Base-by-base conservation (phyloP, 495 filamentous ascomycete species). In the Trichoderma gamsii region DNA sequence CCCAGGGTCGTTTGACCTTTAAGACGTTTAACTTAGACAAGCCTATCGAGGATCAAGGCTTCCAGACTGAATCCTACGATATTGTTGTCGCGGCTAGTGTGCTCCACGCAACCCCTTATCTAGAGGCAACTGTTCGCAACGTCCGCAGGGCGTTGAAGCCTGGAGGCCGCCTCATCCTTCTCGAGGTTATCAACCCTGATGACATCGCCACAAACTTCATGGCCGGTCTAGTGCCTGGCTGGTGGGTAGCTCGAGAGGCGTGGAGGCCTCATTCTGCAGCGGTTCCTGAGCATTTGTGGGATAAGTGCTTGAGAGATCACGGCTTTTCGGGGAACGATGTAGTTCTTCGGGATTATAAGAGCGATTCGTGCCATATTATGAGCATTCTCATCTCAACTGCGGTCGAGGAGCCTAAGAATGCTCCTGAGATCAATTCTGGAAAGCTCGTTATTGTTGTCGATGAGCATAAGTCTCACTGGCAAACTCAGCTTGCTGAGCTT, bases 251-350 rank as follows among this genome's bases (percentile, higher is more conserved):
- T 23, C 63, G 71, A 15, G 71, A 81, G 59, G 72, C 75, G 27
- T 72, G 70, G 68, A 70, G 76, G 13, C 63, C 32, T 2, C 49
- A 69, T 11, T 67, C 72, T 0, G 82, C 83, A 7, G 74, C 69
- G 4, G 68, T 82, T 1, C 71, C 75, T 2, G 73, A 75, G 21
- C 51, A 74, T 0, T 59, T 74, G 46, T 87, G 84, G 84, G 70
- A 80, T 32, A 49, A 66, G 0, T 64, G 78, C 4, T 71, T 86
- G 66, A 70, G 70, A 44, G 71, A 71, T 4, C 70, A 70, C 0
- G 81, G 80, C 5, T 86, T 84, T 65, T 79, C 78, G 4, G 81
- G 82, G 0, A 74, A 79, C 35, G 82, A 86, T 41, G 68, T 80
- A 7, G 4, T 67, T 41, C 52, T 76, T 67, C 18, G 73, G 46